These are phyloP conservation scores for Volvox reticuliferus DNA, from an alignment of 139 green algal genomes.

Conservation along the genomic window DNA sequence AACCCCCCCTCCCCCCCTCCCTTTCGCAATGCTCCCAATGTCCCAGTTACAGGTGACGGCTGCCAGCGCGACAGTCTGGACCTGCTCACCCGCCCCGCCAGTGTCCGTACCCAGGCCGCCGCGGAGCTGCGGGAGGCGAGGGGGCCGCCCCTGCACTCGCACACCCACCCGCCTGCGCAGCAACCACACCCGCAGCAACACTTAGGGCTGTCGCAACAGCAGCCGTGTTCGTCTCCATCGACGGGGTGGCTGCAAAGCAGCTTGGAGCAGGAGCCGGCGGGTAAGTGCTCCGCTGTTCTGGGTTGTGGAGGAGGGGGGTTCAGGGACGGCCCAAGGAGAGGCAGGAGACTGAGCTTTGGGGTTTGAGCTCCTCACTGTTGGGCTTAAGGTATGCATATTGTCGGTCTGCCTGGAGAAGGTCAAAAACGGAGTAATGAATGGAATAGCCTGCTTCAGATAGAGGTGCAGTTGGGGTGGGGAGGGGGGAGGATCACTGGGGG, in stretches of 20 bases:
- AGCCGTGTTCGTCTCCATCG: slow-evolving; percentile 1
- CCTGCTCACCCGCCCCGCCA: not conserved
- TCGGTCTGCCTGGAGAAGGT: too few species aligned
- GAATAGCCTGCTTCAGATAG: too few species aligned
- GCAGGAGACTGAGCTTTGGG: not conserved
- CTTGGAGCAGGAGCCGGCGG: slow-evolving; percentile 33
- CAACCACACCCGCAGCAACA: not conserved
- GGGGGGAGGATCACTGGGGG: too few species aligned
- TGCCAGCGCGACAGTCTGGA: not conserved
- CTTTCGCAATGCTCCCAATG: too few species aligned
- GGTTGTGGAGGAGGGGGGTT: too few species aligned
- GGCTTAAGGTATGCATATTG: too few species aligned
- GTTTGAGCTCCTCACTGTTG: too few species aligned
- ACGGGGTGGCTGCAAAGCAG: slow-evolving; percentile 36
- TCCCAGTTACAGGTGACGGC: not conserved
- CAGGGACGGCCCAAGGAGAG: too few species aligned
- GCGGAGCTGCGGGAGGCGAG: slow-evolving; percentile 8
- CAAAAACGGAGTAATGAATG: too few species aligned
- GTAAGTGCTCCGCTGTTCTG: not conserved
- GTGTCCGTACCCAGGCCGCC: slow-evolving; percentile 1
- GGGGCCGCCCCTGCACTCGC: slow-evolving; percentile 1
- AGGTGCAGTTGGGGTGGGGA: too few species aligned
- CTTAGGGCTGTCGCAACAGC: not conserved
- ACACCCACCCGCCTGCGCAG: slow-evolving; percentile 25
- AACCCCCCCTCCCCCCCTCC: too few species aligned